Percentiles rank a stretch among this genome's conserved stretches.
Evolutionary conservation across 768 basidiomycete species (phyloP).

Genomic region (Dentipellis fragilis): DNA sequence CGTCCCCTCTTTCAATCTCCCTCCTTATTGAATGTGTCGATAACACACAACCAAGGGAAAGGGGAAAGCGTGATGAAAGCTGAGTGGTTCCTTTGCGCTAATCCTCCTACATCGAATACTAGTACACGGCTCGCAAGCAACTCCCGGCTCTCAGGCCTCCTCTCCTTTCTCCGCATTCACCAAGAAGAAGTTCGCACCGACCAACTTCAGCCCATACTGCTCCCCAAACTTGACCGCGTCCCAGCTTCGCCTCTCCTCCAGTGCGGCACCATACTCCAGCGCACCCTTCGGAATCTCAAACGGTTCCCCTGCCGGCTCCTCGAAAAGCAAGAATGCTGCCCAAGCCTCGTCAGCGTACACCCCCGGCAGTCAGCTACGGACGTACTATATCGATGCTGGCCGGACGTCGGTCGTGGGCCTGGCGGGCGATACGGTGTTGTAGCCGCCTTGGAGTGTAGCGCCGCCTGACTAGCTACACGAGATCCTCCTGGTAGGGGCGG

Average conservation of each 20-base stretch:
- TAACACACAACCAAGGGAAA: too few species aligned
- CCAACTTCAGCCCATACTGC: constrained; percentile 40
- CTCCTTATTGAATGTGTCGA: too few species aligned
- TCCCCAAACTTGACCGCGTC: constrained; percentile 43
- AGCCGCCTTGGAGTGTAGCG: constrained; percentile 34
- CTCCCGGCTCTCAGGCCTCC: too few species aligned
- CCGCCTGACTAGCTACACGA: constrained; percentile 24
- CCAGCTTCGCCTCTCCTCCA: constrained; percentile 43
- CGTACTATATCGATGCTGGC: constrained; percentile 50
- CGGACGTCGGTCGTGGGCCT: constrained; percentile 42
- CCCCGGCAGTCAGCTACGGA: background rate
- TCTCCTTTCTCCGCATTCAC: constrained; percentile 10
- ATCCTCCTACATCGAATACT: too few species aligned
- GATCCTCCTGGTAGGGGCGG: constrained; percentile 21
- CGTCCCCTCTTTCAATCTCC: too few species aligned
- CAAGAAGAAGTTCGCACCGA: constrained; percentile 47
- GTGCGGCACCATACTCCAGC: constrained; percentile 33
- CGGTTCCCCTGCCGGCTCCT: constrained; percentile 35
- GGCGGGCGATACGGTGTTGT: constrained; percentile 50
- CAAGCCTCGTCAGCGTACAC: background rate
- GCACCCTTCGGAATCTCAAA: constrained; percentile 34
- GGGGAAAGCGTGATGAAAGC: too few species aligned
- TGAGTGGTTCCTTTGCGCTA: too few species aligned
- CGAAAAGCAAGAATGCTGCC: constrained; percentile 47
- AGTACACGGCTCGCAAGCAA: too few species aligned